A percentile compares a stretch with the other conserved stretches of the same genome.
Conservation (phyloP, 2,329 filamentous ascomycete species). For the Cercospora sesami region DNA sequence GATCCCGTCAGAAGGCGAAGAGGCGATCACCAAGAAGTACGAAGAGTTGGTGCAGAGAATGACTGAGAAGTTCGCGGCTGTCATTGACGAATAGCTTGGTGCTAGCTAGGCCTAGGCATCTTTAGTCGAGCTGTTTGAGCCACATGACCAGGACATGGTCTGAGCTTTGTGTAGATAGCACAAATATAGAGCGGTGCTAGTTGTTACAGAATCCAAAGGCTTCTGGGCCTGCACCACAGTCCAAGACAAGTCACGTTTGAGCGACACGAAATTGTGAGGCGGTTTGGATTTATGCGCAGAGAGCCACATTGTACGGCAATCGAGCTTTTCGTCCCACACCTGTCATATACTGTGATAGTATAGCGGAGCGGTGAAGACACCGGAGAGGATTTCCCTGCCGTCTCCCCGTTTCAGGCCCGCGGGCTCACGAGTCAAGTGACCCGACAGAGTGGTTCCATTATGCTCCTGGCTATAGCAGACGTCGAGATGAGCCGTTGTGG, state of each 20-base stretch:
- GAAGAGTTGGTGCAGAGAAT: conserved; percentile 87
- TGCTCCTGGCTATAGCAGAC: background rate
- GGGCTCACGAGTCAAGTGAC: background rate
- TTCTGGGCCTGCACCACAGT: background rate
- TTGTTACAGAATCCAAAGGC: conserved; percentile 6
- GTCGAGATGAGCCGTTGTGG: background rate
- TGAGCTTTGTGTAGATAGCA: conserved; percentile 6
- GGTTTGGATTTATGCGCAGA: background rate
- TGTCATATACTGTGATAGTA: background rate
- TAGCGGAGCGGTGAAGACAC: background rate
- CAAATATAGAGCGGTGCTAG: conserved; percentile 17
- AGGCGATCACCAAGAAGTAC: conserved; percentile 85
- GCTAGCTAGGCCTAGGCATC: background rate
- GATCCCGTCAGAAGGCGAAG: conserved; percentile 80
- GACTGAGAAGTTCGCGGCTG: conserved; percentile 95
- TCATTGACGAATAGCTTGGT: conserved; percentile 80
- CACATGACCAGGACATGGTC: background rate
- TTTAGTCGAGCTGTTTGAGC: conserved; percentile 8
- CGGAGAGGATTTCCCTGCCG: background rate
- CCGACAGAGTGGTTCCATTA: background rate
- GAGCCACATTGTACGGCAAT: background rate
- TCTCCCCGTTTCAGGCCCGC: background rate
- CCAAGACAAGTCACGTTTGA: background rate
- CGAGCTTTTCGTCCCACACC: background rate
- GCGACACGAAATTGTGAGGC: background rate